These are phyloP conservation scores for Prunus padus DNA, from an alignment of 306 rosid genomes.

Conservation along the genomic window DNA sequence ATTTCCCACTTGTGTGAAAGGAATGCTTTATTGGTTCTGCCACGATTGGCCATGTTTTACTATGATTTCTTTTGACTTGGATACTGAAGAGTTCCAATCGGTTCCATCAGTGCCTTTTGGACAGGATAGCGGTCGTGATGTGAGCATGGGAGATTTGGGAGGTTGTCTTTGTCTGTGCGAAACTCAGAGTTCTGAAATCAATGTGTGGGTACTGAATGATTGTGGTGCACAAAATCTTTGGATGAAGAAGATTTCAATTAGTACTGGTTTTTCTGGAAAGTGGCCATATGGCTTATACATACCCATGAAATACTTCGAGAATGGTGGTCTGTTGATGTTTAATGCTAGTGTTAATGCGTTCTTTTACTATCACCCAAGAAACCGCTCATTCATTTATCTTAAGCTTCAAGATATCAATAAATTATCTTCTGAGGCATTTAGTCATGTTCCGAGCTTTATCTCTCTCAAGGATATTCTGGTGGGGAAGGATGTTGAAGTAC, in stretches of 20 bases:
- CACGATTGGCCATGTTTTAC: rapidly evolving
- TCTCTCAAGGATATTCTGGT: not conserved
- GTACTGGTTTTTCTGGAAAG: not conserved
- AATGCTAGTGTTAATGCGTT: not conserved
- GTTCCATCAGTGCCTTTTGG: not conserved
- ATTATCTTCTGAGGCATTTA: not conserved
- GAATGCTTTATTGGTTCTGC: constrained; percentile 23
- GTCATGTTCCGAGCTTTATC: constrained; percentile 14
- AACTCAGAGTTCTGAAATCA: not conserved
- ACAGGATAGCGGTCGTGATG: not conserved
- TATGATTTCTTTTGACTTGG: constrained; percentile 11
- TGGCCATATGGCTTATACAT: constrained; percentile 6
- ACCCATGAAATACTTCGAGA: not conserved
- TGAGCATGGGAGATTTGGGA: constrained; percentile 7
- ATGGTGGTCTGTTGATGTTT: constrained; percentile 9
- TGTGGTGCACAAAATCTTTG: not conserved
- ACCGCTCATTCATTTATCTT: not conserved
- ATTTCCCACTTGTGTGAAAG: constrained; percentile 12
- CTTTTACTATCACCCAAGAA: not conserved
- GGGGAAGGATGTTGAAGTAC: not conserved
- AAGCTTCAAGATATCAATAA: not conserved
- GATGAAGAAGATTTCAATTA: not conserved
- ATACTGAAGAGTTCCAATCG: constrained; percentile 5
- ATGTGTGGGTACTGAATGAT: constrained; percentile 10
- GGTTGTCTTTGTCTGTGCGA: constrained; percentile 1